Evolutionary conservation across 2,329 filamentous ascomycete genomes (phyloP), one percentile per base, ranked within the genome.

Genomic region (Talaromyces sp.): DNA sequence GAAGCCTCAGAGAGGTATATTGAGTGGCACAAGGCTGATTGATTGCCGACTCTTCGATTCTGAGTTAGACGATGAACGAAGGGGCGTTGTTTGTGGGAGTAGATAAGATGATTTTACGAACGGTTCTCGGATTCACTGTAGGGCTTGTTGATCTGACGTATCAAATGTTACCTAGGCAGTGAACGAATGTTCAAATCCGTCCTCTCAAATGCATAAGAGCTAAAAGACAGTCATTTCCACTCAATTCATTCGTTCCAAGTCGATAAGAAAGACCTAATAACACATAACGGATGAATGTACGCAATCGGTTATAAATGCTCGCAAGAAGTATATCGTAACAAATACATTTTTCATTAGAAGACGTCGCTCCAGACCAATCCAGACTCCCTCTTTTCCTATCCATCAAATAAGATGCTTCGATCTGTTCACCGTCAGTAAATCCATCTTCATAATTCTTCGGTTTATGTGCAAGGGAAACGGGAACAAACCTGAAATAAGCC

Each of bases 401-500:
- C 9, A 19, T 54, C 45, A 89, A 72, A 89, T 89, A 69, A 89
- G 86, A 81, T 89, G 87, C 84, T 89, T 89, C 72, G 87, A 89
- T 73, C 86, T 88, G 70, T 56, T 22, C 5, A 37, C 8, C 33
- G 43, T 64, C 27, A 49, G 27, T 22, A 22, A 22, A 1, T 22
- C 50, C 27, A 31, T 6, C 22, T 17, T 33, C 49, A 9, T n/a
- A 33, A 6, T 6, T 4, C 31, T 6, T 4, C 31, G 6, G n/a
- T 3, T 19, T 3, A 2, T 2, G 27, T n/a, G 5, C 3, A 31
- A 25, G 35, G 63, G 33, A 11, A 31, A 15, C 22, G 25, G 8
- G 9, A 6, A 58, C 41, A 35, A 64, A 91, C 85, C 93, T 89
- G 85, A 99, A 99, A 85, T 99, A 99, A 69, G 94, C 93, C 78